These are phyloP conservation scores for Pyrenochaeta sp. DNA, from an alignment of 2,329 filamentous ascomycete species.

Conservation along the genomic window DNA sequence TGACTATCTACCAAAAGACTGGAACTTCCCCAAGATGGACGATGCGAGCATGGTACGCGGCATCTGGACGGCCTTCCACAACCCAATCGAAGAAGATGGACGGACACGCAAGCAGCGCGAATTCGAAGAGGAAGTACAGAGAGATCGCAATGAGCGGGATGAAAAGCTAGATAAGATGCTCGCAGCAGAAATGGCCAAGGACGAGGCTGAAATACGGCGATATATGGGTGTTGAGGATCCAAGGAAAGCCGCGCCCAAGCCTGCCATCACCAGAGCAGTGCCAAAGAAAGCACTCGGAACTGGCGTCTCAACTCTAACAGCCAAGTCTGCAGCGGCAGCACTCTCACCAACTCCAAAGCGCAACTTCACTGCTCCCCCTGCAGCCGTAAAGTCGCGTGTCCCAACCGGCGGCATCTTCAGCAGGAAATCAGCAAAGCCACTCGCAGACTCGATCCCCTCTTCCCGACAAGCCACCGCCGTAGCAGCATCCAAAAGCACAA, in stretches of 20 bases:
- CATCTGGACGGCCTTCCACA: constrained; percentile 58
- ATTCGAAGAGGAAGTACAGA: constrained; percentile 54
- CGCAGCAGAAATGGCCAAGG: constrained; percentile 63
- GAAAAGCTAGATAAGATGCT: constrained; percentile 72
- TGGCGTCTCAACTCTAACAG: constrained; percentile 60
- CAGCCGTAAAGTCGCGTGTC: constrained; percentile 50
- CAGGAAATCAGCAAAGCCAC: constrained; percentile 49
- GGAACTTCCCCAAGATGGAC: constrained; percentile 59
- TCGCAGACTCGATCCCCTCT: constrained; percentile 58
- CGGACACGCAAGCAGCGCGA: constrained; percentile 68
- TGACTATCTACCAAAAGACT: constrained; percentile 64
- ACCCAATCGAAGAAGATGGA: constrained; percentile 71
- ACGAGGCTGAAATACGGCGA: constrained; percentile 57
- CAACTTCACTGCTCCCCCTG: constrained; percentile 49
- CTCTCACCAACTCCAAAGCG: constrained; percentile 47
- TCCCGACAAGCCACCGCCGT: constrained; percentile 68
- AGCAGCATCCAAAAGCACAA: constrained; percentile 77
- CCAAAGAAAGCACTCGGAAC: constrained; percentile 28
- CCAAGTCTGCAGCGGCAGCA: constrained; percentile 58
- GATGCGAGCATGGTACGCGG: constrained; percentile 62
- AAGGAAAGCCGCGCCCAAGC: constrained; percentile 36
- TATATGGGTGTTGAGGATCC: constrained; percentile 36
- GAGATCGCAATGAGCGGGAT: constrained; percentile 63
- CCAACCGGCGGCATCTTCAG: constrained; percentile 43
- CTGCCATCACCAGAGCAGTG: constrained; percentile 4